phyloP scores from a whole-genome alignment of 2,329 filamentous ascomycete species.

The Penicillium frequentans region DNA sequence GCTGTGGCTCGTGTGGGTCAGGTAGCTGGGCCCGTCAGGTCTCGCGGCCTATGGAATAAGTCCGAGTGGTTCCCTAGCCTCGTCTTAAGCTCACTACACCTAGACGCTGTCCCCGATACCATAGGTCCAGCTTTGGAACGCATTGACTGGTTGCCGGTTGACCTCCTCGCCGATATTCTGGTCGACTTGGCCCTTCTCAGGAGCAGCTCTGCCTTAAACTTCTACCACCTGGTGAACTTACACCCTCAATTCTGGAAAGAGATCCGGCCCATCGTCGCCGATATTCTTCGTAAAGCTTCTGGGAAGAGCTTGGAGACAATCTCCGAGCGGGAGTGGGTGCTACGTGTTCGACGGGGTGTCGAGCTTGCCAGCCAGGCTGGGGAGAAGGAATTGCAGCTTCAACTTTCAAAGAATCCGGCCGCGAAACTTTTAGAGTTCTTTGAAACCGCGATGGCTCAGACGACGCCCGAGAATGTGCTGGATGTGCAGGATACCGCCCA shows the following conservation, averaged over 20 bases:
- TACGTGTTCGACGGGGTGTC: not conserved
- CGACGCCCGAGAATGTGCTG: not conserved
- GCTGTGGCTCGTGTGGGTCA: conserved; percentile 34
- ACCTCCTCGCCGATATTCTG: conserved; percentile 40
- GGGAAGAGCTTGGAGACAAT: not conserved
- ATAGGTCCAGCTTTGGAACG: not conserved
- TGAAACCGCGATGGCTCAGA: not conserved
- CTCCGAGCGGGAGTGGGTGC: not conserved
- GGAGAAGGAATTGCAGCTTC: not conserved
- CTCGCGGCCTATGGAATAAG: conserved; percentile 53
- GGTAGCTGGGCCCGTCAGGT: conserved; percentile 31
- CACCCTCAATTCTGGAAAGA: conserved; percentile 13
- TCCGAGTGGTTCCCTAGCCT: conserved; percentile 48
- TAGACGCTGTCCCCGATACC: conserved; percentile 48
- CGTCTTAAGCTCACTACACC: conserved; percentile 52
- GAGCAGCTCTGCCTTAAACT: not conserved
- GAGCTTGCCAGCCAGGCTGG: not conserved
- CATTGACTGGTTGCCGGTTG: conserved; percentile 50
- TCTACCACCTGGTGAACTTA: conserved; percentile 21
- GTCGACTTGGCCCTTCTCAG: not conserved
- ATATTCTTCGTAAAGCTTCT: not conserved
- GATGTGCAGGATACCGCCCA: not conserved
- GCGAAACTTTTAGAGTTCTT: conserved; percentile 1
- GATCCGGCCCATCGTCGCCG: conserved; percentile 1
- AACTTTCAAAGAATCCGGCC: not conserved